Percentiles rank a stretch among this genome's conserved stretches.
Evolutionary conservation across 2,329 filamentous ascomycete genomes (phyloP).

Genomic region (Zelopaecilomyces penicillatus): DNA sequence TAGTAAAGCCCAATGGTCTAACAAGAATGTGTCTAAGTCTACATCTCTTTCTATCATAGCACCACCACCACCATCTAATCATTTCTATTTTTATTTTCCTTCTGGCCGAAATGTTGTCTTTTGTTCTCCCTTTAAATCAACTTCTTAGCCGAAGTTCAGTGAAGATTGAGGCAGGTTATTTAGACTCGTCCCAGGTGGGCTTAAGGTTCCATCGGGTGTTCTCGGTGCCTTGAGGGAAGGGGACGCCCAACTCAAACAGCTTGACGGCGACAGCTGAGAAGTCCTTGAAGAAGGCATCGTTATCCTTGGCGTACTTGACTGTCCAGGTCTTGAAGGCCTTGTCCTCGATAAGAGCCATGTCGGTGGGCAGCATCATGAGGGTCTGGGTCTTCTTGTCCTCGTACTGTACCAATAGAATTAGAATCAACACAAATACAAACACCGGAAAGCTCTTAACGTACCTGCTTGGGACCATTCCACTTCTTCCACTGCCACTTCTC

Average conservation of each 20-base stretch:
- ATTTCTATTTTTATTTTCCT: too few species aligned
- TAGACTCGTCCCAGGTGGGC: constrained; percentile 31
- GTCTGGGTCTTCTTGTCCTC: constrained; percentile 80
- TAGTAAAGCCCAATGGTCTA: too few species aligned
- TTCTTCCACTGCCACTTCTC: constrained; percentile 92
- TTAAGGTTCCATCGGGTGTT: constrained; percentile 56
- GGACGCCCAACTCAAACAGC: constrained; percentile 91
- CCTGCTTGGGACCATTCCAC: constrained; percentile 81
- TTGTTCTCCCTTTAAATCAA: too few species aligned
- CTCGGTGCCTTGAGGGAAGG: constrained; percentile 61
- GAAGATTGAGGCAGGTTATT: constrained; percentile 8
- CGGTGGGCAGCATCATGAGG: constrained; percentile 95
- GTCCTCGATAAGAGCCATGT: constrained; percentile 81
- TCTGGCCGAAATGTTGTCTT: too few species aligned
- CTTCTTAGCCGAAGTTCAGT: too few species aligned
- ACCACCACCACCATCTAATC: too few species aligned
- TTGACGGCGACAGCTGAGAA: constrained; percentile 71
- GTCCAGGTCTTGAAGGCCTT: constrained; percentile 75
- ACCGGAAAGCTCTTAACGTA: constrained; percentile 16
- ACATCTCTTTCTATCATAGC: too few species aligned
- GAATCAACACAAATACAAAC: neutral
- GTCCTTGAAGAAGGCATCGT: constrained; percentile 86
- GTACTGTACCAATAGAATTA: constrained; percentile 47
- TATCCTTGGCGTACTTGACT: constrained; percentile 85
- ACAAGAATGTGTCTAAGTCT: too few species aligned